phyloP scores from a whole-genome alignment of 2,329 filamentous ascomycete genomes.

The Alternaria atra region DNA sequence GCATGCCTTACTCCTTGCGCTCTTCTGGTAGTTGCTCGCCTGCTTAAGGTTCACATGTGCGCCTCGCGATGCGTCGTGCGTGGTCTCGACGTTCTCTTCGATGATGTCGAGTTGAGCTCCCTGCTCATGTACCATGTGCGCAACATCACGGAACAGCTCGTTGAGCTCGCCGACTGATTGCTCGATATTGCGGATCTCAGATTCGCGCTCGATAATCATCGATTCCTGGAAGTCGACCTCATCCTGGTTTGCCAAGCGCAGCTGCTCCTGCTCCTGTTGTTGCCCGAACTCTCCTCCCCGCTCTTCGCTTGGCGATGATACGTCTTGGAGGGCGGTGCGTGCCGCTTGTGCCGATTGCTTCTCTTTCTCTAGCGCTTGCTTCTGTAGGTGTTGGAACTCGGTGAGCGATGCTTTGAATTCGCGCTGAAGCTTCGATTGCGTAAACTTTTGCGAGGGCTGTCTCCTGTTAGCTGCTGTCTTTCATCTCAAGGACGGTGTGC shows the following conservation, averaged over 20 bases:
- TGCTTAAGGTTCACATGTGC: slow-evolving; percentile 86
- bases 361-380: slow-evolving; percentile 89
- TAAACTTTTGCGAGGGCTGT: slow-evolving; percentile 94
- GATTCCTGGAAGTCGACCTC: slow-evolving; percentile 98
- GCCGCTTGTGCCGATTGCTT: slow-evolving; percentile 85
- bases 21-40: slow-evolving; percentile 92
- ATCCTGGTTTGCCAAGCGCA: slow-evolving; percentile 85
- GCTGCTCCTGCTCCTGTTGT: slow-evolving; percentile 70
- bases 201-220: slow-evolving; percentile 93
- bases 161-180: slow-evolving; percentile 95
- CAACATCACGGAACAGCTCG: slow-evolving; percentile 96
- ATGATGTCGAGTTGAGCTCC: slow-evolving; percentile 89
- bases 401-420: slow-evolving; percentile 89
- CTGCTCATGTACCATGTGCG: slow-evolving; percentile 94
- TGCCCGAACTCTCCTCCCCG: slow-evolving; percentile 58
- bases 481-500: slow-evolving; percentile 35
- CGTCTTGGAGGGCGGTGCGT: slow-evolving; percentile 77
- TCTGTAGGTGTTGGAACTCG: slow-evolving; percentile 93
- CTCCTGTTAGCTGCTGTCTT: slow-evolving; percentile 21
- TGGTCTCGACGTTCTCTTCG: slow-evolving; percentile 84
- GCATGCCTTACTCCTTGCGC: slow-evolving; percentile 92
- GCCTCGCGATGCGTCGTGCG: slow-evolving; percentile 80
- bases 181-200: slow-evolving; percentile 97
- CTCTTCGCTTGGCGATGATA: slow-evolving; percentile 50
- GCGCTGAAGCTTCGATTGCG: slow-evolving; percentile 90